Base-by-base conservation (phyloP, 495 filamentous ascomycete genomes). In the Barbatosphaeria neglecta region DNA sequence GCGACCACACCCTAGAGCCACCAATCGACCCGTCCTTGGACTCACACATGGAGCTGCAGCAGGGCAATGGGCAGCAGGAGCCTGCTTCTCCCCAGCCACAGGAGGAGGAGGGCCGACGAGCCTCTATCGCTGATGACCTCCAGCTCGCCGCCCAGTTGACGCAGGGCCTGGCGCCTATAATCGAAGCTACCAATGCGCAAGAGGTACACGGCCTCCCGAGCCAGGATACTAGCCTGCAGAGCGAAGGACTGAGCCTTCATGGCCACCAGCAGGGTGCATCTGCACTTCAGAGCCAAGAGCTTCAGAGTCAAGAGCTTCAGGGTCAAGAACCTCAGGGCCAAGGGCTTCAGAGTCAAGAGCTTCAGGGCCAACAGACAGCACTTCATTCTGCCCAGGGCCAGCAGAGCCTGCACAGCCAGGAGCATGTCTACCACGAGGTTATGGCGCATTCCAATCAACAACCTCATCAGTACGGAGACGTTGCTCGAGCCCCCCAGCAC, bases 141-240 rank as follows among this genome's bases (percentile, higher is more conserved):
- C 72, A 71, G 45, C 58, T 77, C 3, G 68, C 73, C 4, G 74
- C 72, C 25, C 74, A 76, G 54, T 51, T 76, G 37, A 70, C 69
- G 37, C 70, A 70, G 43, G 68, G 58, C 40, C 57, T 74, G 18
- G 56, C 68, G 20, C 54, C 57, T 23, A 53, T 57, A 46, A 51
- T 67, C 54, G 54, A 52, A 15, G 50, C 55, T 24, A 53, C 51
- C 40, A 60, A 60, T 23, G 31, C 50, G 0, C 50, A 62, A 1
- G 50, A 52, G 6, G 45, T 47, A 41, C 52, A 54, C n/a, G 23
- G 37, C 13, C 37, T 49, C 5, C 52, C 46, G 43, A 57, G 37
- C 25, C 52, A 50, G 50, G 49, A 51, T 16, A 44, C 49, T 16
- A 45, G 40, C 33, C 23, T 52, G 43, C 39, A 45, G 33, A 43